These are phyloP conservation scores for Backusella luteola DNA, from an alignment of 192 early-diverging fungal genomes.

Conservation along the genomic window DNA sequence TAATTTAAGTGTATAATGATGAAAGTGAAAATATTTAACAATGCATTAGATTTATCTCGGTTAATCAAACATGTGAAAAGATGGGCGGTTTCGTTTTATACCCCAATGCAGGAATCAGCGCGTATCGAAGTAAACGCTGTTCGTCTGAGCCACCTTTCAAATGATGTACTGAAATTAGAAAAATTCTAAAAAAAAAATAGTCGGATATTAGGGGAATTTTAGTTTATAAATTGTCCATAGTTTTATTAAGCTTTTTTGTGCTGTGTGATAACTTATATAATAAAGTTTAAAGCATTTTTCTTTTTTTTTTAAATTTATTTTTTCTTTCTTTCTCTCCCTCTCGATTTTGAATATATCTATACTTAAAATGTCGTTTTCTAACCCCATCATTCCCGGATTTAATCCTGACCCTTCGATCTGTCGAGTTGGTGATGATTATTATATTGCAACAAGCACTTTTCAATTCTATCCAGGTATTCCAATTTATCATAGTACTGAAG, in stretches of 20 bases:
- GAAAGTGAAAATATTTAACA: background rate
- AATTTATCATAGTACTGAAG: background rate
- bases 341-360: background rate
- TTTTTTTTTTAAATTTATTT: background rate
- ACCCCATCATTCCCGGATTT: background rate
- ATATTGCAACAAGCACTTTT: background rate
- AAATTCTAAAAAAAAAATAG: slow-evolving; percentile 11
- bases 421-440: background rate
- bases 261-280: background rate
- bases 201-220: background rate
- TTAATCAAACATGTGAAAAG: background rate
- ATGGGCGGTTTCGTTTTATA: slow-evolving; percentile 1
- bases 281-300: background rate
- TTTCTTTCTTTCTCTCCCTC: background rate
- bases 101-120: background rate
- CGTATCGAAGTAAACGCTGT: background rate
- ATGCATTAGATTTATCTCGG: background rate
- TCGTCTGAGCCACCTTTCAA: slow-evolving; percentile 11
- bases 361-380: background rate
- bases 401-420: background rate
- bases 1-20: background rate
- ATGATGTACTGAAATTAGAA: slow-evolving; percentile 22
- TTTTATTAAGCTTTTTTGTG: background rate
- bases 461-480: background rate
- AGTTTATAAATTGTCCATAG: background rate